Percentiles rank a stretch among this genome's conserved stretches.
phyloP scores from a whole-genome alignment of 2,329 filamentous ascomycete genomes.

The Pseudocercospora fuligena region DNA sequence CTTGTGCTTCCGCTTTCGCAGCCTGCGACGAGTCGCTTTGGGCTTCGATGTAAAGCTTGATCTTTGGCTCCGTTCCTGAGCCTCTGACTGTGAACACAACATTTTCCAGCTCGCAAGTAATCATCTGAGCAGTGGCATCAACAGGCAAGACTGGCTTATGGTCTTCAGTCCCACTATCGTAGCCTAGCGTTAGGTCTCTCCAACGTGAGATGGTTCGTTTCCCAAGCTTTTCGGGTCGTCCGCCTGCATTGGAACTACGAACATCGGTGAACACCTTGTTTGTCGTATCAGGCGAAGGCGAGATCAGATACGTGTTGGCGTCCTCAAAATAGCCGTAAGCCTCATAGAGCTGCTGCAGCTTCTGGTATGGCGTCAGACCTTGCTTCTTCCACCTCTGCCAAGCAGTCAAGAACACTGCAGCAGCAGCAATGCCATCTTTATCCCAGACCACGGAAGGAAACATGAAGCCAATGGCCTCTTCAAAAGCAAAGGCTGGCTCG shows the following conservation, averaged over 20 bases:
- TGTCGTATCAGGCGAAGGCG: conserved; percentile 59
- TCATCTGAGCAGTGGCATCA: conserved; percentile 65
- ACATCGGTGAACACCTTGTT: conserved; percentile 61
- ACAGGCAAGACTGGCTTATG: conserved; percentile 60
- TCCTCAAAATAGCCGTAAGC: conserved; percentile 66
- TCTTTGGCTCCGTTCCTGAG: conserved; percentile 70
- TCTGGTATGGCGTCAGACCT: conserved; percentile 61
- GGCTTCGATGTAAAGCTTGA: conserved; percentile 64
- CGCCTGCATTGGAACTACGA: conserved; percentile 44
- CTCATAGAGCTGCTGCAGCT: conserved; percentile 62
- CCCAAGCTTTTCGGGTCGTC: conserved; percentile 48
- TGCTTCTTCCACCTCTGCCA: conserved; percentile 57
- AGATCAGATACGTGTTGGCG: conserved; percentile 67
- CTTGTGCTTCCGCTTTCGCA: conserved; percentile 51
- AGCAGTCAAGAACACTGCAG: conserved; percentile 63
- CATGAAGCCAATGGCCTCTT: conserved; percentile 72
- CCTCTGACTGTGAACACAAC: conserved; percentile 65
- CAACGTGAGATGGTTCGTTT: conserved; percentile 59
- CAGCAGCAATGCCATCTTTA: conserved; percentile 67
- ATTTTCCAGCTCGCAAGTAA: conserved; percentile 64
- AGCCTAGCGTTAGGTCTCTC: conserved; percentile 66
- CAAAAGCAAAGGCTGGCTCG: conserved; percentile 62
- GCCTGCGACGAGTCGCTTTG: conserved; percentile 47
- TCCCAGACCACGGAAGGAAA: conserved; percentile 66
- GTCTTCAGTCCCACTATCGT: conserved; percentile 60